Conservation (phyloP, 768 basidiomycete genomes). For the Collybia mongolica region DNA sequence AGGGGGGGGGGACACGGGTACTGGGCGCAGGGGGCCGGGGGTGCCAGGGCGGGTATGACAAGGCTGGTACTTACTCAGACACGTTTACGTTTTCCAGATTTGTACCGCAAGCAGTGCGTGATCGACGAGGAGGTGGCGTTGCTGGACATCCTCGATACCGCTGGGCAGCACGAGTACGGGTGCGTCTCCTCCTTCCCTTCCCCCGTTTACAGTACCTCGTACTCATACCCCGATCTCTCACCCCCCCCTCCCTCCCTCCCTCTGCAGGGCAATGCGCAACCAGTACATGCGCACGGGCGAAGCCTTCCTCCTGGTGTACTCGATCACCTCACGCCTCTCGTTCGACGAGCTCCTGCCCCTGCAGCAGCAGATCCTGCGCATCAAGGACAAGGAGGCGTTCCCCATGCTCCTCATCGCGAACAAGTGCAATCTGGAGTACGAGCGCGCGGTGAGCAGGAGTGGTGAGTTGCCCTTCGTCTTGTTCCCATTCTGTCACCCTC, state of each 20-base stretch:
- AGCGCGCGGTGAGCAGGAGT: slow-evolving; percentile 93
- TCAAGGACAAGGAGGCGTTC: slow-evolving; percentile 94
- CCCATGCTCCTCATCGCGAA: slow-evolving; percentile 98
- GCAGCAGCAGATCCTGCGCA: slow-evolving; percentile 93
- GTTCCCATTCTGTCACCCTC: no score
- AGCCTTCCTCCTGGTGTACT: slow-evolving; percentile 96
- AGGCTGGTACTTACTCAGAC: background rate
- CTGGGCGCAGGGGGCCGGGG: no score
- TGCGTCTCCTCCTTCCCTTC: background rate
- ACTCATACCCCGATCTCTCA: no score
- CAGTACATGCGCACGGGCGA: slow-evolving; percentile 99
- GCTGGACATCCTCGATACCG: background rate
- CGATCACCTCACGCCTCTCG: slow-evolving; percentile 93
- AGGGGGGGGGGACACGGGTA: background rate
- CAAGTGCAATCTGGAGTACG: slow-evolving; percentile 94
- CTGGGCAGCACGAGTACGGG: background rate
- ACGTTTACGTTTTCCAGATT: no score
- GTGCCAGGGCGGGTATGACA: no score
- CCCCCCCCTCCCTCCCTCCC: no score
- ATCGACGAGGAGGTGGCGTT: background rate
- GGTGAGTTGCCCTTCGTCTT: slow-evolving; percentile 42
- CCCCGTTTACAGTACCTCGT: no score
- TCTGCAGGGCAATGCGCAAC: slow-evolving; percentile 96
- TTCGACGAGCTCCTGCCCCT: slow-evolving; percentile 97
- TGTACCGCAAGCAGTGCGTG: slow-evolving; percentile 45